Conservation (phyloP, 164 flowering plant genomes). For the Nelumbo lutea region DNA sequence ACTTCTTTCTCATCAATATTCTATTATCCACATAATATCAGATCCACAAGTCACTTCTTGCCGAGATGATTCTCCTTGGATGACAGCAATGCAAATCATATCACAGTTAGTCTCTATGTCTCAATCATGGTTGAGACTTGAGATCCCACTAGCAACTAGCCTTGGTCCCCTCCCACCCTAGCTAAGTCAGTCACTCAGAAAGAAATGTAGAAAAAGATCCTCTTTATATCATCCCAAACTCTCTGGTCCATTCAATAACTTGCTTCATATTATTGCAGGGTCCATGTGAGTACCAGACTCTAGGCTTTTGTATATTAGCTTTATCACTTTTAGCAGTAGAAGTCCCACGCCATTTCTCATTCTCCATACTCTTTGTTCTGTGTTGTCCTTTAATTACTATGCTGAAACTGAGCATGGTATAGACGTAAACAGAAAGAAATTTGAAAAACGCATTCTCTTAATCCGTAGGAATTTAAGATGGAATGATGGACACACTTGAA, state of each 20-base stretch:
- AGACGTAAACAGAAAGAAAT: too few relatives aligned
- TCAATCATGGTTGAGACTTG: slow-evolving; percentile 6
- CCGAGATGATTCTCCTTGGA: too few relatives aligned
- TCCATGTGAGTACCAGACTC: slow-evolving; percentile 6
- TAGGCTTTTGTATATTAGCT: not conserved
- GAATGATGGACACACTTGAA: too few relatives aligned
- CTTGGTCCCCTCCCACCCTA: slow-evolving; percentile 21
- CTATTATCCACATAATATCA: too few relatives aligned
- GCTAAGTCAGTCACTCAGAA: not conserved
- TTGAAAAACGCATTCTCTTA: too few relatives aligned
- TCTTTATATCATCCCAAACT: slow-evolving; percentile 13
- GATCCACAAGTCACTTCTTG: too few relatives aligned
- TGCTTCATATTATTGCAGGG: slow-evolving; percentile 14
- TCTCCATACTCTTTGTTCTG: not conserved
- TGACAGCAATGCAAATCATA: too few relatives aligned
- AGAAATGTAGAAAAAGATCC: not conserved
- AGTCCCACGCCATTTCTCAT: not conserved
- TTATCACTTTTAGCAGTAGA: slow-evolving; percentile 4
- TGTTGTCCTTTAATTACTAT: not conserved
- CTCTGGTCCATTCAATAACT: slow-evolving; percentile 9
- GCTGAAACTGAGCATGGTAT: too few relatives aligned
- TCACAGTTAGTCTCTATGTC: too few relatives aligned
- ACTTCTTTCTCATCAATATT: too few relatives aligned
- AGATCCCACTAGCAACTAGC: slow-evolving; percentile 9
- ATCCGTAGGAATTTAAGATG: too few relatives aligned